phyloP scores from a whole-genome alignment of 306 rosid species.

The Trifolium fragiferum region DNA sequence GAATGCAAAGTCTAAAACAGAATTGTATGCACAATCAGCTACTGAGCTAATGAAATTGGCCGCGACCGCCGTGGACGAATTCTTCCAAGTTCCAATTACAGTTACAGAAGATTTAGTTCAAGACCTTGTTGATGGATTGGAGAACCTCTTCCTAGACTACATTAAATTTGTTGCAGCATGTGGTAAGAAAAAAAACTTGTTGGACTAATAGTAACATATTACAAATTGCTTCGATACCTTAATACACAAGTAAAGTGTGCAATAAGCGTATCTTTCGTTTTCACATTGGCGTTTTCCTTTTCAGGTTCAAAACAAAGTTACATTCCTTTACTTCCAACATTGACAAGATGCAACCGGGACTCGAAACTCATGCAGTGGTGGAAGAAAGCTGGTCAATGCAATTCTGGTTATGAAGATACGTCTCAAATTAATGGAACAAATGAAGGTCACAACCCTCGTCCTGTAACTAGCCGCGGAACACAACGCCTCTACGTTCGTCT shows the following conservation, averaged over 20 bases:
- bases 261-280: background rate
- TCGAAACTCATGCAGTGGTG: conserved; percentile 68
- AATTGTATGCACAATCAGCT: conserved; percentile 79
- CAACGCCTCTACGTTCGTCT: conserved; percentile 94
- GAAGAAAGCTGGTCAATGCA: conserved; percentile 73
- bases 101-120: conserved; percentile 74
- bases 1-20: conserved; percentile 88
- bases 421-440: conserved; percentile 32
- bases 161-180: conserved; percentile 75
- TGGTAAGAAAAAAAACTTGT: conserved; percentile 52
- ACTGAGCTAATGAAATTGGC: conserved; percentile 68
- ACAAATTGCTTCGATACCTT: background rate
- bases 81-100: conserved; percentile 74
- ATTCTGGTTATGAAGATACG: conserved; percentile 48
- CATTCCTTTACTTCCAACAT: conserved; percentile 86
- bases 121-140: conserved; percentile 77
- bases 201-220: background rate
- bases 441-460: conserved; percentile 60
- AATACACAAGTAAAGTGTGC: background rate
- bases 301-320: conserved; percentile 85
- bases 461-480: conserved; percentile 82
- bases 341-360: conserved; percentile 78
- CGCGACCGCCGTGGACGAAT: conserved; percentile 59
- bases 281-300: background rate
- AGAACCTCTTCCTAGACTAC: conserved; percentile 67